phyloP scores from a whole-genome alignment of 441 rosid species.

The Raphanus hybrid region DNA sequence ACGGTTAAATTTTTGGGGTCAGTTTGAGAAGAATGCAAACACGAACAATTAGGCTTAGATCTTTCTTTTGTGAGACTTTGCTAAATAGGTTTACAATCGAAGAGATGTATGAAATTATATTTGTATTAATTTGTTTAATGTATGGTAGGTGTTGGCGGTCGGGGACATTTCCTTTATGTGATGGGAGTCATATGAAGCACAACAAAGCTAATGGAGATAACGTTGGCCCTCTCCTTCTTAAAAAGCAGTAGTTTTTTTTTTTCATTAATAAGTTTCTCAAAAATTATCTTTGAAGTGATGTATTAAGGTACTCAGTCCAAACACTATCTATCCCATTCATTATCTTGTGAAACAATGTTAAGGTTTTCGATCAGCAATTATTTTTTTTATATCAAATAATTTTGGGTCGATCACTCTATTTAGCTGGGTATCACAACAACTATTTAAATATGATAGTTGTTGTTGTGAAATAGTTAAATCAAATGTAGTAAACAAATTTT shows the following conservation, averaged over 20 bases:
- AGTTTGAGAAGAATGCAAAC: neutral
- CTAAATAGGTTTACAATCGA: neutral
- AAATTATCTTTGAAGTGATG: neutral
- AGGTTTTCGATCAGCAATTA: too few species aligned
- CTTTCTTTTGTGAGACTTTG: neutral
- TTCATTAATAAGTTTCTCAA: neutral
- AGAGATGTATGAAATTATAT: neutral
- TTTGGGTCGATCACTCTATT: too few species aligned
- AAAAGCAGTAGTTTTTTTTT: slow-evolving; percentile 54
- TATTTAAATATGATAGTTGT: too few species aligned
- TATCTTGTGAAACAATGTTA: too few species aligned
- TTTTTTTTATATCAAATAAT: too few species aligned
- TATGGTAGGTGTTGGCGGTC: slow-evolving; percentile 84
- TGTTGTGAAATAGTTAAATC: too few species aligned
- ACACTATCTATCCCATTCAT: too few species aligned
- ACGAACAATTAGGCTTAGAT: neutral
- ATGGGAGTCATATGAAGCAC: slow-evolving; percentile 91
- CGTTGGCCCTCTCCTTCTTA: slow-evolving; percentile 89
- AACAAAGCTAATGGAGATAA: slow-evolving; percentile 94
- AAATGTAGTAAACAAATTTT: too few species aligned
- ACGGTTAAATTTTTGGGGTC: neutral
- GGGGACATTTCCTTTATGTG: slow-evolving; percentile 85
- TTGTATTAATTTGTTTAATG: neutral
- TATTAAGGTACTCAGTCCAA: too few species aligned
- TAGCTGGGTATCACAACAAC: too few species aligned